These are phyloP conservation scores for Helianthus annuus DNA, from an alignment of 129 eudicot genomes.

Conservation along the genomic window HanXRQr2.0-SUNRISE NC_035439.2:123313233-123313732, in stretches of 20 bases:
- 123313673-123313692: slow-evolving; percentile 30
- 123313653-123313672: slow-evolving; percentile 25
- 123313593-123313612: slow-evolving; percentile 13
- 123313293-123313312: not conserved
- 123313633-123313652: slow-evolving; percentile 29
- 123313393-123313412: not conserved
- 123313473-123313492: not conserved
- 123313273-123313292: not conserved
- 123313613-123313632: slow-evolving; percentile 13
- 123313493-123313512: not conserved
- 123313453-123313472: not conserved
- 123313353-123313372: not conserved
- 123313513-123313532: slow-evolving; percentile 3
- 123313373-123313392: not conserved
- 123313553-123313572: slow-evolving; percentile 4
- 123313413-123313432: not conserved
- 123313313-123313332: not conserved
- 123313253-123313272: not conserved
- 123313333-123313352: not conserved
- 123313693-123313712: slow-evolving; percentile 34
- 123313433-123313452: not conserved
- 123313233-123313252: not conserved
- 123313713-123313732: slow-evolving; percentile 30
- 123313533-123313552: slow-evolving; percentile 15
- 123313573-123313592: slow-evolving; percentile 23